A percentile compares a stretch with the other conserved stretches of the same genome.
These are phyloP conservation scores for Rhizophagus clarus DNA, from an alignment of 192 early-diverging fungal species.

Conservation along the genomic window DNA sequence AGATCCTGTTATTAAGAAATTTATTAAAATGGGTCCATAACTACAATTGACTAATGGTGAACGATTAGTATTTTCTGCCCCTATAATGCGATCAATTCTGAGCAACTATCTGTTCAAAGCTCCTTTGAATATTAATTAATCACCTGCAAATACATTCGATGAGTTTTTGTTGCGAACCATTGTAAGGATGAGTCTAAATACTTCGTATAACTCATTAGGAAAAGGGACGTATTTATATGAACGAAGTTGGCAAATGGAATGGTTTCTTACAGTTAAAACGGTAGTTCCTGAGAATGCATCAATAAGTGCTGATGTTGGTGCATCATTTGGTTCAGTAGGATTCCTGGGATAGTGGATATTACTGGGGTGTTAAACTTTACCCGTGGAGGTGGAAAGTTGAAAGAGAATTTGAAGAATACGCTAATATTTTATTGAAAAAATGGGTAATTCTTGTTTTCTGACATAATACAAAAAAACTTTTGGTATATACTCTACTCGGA, in stretches of 20 bases:
- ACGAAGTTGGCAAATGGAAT: conserved; percentile 44
- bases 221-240: conserved; percentile 32
- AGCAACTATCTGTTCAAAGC: conserved; percentile 12
- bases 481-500: conserved; percentile 23
- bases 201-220: neutral
- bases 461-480: conserved; percentile 18
- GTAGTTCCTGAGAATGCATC: conserved; percentile 22
- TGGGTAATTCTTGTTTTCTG: conserved; percentile 31
- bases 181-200: neutral
- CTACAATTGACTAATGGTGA: neutral
- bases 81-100: conserved; percentile 12
- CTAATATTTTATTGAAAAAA: conserved; percentile 8
- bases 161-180: conserved; percentile 16
- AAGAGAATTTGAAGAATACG: conserved; percentile 22
- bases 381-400: neutral
- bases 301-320: conserved; percentile 25
- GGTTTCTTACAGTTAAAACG: conserved; percentile 30
- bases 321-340: conserved; percentile 16
- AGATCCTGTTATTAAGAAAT: neutral
- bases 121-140: neutral
- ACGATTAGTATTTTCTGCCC: conserved; percentile 3
- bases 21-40: conserved; percentile 2
- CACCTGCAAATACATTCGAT: neutral
- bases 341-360: conserved; percentile 12
- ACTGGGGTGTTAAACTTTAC: conserved; percentile 30